Base-by-base conservation (phyloP, 2,329 filamentous ascomycete species). In the Epichloe hybrida region DNA sequence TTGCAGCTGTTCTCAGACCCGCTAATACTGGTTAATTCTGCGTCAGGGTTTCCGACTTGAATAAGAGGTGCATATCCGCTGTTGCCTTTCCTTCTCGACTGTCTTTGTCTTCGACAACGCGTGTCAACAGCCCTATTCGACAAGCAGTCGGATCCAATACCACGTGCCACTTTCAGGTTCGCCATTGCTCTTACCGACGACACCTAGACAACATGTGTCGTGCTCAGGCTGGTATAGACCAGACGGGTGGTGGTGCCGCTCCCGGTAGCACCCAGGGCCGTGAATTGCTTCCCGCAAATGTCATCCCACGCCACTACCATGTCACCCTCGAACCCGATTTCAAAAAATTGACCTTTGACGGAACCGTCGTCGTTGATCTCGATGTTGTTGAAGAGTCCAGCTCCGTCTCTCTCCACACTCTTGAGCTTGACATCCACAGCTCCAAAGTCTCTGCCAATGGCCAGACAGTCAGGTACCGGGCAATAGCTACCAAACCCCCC, bases 311-410 rank as follows among this genome's bases (percentile, higher is more conserved):
- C 39, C 89, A 97, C 72, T 97, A 97, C 70, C 81, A 95, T 67
- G 71, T 97, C 59, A 93, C 87, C 1, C 76, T 97, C 55, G 93
- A 97, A 72, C 89, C 91, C 50, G 81, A 96, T 72, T 86, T 97
- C 59, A 77, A 86, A 59, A 89, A 84, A 57, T 88, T 93, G 69
- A 88, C 81, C 56, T 97, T 91, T 65, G 79, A 91, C 53, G 91
- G 91, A 57, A 84, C 77, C 12, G 89, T 76, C 49, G 70, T 81
- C 52, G 90, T 97, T 62, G 88, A 95, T 62, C 78, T 96, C 54
- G 86, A 95, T 59, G 86, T 96, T 39, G 77, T 80, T 54, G 82
- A 95, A 64, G 86, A 94, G 64, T 87, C 87, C 57, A 87, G 76
- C 59, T 89, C 85, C 46, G 84, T 97, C 63, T 85, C 89, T 9